Evolutionary conservation across 192 early-diverging fungal species (phyloP), one percentile per base, ranked within the genome.

Genomic region (Kappamyces sp.): DNA sequence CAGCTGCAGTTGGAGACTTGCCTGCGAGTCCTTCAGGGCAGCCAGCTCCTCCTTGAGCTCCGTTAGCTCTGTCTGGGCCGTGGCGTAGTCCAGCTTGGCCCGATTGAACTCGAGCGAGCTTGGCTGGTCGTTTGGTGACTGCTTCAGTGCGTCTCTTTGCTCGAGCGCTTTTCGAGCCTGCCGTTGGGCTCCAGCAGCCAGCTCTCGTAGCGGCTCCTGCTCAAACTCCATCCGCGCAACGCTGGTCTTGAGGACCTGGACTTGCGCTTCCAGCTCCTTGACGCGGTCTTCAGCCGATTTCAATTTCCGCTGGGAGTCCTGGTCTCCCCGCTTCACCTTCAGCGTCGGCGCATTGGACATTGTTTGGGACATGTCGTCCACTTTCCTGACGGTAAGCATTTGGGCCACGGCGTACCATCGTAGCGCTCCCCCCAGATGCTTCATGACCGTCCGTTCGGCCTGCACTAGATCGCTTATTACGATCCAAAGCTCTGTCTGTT

Each of bases 41-140:
- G 30, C 37, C 2, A 69, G 36, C 11, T 70, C 68, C 36, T 66
- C 66, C 5, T 60, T 43, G 40, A 49, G 35, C 7, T 45, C 30
- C 3, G 54, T 55, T 30, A 69, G 36, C 12, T 77, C 70, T 0
- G 66, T 65, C 5, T 59, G 58, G 4, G 60, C 43, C 2, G 66
- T 72, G 11, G 71, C 75, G 37, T 72, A 49, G 41, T 77, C 72
- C 8, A 77, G 69, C 40, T 71, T 71, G 46, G 66, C 31, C 11
- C 62, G 61, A 47, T 69, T 71, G 30, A 57, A 50, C 14, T 75
- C 66, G 14, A 54, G 15, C 4, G 35, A 33, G 14, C 8, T n/a
- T 34, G 32, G 12, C 5, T 33, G 37, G 7, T 8, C 32, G 15
- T 14, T 12, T 4, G 15, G 22, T 30, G 12, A 49, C 9, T 60